These are phyloP conservation scores for Claviceps cyperi DNA, from an alignment of 2,329 filamentous ascomycete genomes.

Conservation along the genomic window DNA sequence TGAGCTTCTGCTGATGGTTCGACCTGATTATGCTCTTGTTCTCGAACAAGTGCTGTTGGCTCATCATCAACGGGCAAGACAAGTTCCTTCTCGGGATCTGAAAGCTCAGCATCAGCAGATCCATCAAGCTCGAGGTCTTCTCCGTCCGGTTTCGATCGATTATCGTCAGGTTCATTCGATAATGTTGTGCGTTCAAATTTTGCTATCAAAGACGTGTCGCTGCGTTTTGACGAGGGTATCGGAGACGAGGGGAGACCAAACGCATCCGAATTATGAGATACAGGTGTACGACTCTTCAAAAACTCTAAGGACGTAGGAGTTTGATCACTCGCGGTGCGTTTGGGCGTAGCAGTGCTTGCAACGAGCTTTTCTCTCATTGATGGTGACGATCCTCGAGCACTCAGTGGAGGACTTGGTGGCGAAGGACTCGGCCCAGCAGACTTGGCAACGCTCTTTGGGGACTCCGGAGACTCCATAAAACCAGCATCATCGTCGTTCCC, in stretches of 20 bases:
- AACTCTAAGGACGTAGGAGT: background rate
- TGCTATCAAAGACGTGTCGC: background rate
- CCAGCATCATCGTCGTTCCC: conserved; percentile 1
- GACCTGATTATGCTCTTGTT: background rate
- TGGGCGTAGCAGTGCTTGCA: background rate
- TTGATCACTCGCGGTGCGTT: background rate
- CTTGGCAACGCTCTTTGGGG: background rate
- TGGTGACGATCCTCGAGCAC: background rate
- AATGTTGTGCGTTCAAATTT: background rate
- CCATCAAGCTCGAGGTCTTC: background rate
- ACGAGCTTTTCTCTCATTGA: background rate
- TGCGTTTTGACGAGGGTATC: background rate
- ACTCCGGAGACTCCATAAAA: conserved; percentile 1
- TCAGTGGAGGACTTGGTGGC: conserved; percentile 3
- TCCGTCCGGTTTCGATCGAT: background rate
- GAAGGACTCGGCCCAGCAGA: conserved; percentile 1
- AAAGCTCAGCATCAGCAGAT: background rate
- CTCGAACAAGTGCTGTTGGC: background rate
- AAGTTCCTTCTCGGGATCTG: background rate
- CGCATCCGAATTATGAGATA: background rate
- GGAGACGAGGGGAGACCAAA: conserved; percentile 6
- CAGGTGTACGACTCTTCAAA: background rate
- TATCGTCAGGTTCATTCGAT: background rate
- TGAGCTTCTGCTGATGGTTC: background rate
- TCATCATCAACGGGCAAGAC: background rate